These are phyloP conservation scores for Dicorynia guianensis DNA, from an alignment of 306 rosid genomes.

Conservation along the genomic window DNA sequence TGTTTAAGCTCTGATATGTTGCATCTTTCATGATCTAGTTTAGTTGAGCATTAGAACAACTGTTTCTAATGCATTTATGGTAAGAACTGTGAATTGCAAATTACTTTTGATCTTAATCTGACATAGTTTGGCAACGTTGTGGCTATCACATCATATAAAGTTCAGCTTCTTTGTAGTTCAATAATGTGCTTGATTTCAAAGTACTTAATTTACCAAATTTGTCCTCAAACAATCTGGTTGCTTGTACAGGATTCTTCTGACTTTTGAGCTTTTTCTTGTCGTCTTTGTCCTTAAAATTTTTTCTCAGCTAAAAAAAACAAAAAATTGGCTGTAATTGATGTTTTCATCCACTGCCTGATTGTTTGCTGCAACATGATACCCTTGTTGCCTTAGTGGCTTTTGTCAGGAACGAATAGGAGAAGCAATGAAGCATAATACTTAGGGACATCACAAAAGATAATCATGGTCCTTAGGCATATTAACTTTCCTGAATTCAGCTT, in stretches of 20 bases:
- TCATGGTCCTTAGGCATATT: neutral
- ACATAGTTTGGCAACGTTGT: neutral
- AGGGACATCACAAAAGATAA: neutral
- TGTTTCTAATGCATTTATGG: slow-evolving; percentile 8
- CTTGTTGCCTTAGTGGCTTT: neutral
- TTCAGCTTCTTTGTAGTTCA: slow-evolving; percentile 1
- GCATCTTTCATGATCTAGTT: slow-evolving; percentile 26
- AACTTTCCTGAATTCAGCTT: slow-evolving; percentile 15
- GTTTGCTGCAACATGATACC: neutral
- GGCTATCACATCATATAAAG: neutral
- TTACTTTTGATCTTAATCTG: slow-evolving; percentile 27
- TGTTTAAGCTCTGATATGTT: neutral
- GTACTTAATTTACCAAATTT: slow-evolving; percentile 21
- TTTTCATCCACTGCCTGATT: neutral
- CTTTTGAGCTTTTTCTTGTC: slow-evolving; percentile 18
- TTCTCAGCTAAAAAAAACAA: neutral
- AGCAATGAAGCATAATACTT: too few relatives aligned
- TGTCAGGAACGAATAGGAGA: slow-evolving; percentile 19
- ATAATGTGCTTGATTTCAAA: neutral
- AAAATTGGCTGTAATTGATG: neutral
- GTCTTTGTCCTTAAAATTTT: neutral
- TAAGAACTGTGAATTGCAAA: neutral
- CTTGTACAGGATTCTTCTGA: slow-evolving; percentile 3
- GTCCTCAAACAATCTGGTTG: slow-evolving; percentile 10
- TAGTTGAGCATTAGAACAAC: slow-evolving; percentile 1